These are phyloP conservation scores for Lithospermum erythrorhizon DNA, from an alignment of 257 asterid species.

Conservation along the genomic window DNA sequence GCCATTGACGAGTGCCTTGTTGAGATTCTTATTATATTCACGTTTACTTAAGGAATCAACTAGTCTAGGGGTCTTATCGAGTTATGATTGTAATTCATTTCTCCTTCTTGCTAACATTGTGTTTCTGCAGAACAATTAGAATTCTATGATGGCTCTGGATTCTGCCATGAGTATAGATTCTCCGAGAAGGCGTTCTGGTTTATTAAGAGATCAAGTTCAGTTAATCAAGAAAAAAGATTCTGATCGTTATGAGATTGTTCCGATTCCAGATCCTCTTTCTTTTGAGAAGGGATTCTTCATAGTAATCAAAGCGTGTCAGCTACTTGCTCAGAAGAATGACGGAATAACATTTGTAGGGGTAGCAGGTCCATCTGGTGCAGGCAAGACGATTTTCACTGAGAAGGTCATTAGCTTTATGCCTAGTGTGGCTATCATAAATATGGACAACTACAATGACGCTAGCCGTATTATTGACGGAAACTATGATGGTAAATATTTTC, in stretches of 20 bases:
- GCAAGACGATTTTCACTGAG: constrained; percentile 84
- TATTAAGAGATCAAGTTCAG: constrained; percentile 85
- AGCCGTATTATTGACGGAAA: constrained; percentile 86
- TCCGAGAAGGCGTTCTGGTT: constrained; percentile 72
- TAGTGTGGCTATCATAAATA: constrained; percentile 69
- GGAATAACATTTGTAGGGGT: constrained; percentile 78
- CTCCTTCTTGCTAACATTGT: neutral
- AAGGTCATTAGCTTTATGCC: constrained; percentile 83
- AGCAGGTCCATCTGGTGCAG: constrained; percentile 98
- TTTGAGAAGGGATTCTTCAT: constrained; percentile 92
- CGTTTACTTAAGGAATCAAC: neutral
- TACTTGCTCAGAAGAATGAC: constrained; percentile 83
- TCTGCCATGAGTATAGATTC: constrained; percentile 45
- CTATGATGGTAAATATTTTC: constrained; percentile 56
- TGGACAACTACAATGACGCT: constrained; percentile 91
- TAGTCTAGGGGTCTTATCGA: neutral
- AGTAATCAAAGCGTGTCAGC: constrained; percentile 81
- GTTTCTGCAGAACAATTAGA: constrained; percentile 7
- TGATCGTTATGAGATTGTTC: constrained; percentile 72
- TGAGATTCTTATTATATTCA: neutral
- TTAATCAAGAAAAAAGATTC: constrained; percentile 62
- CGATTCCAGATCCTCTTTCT: constrained; percentile 66
- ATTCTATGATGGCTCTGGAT: constrained; percentile 46
- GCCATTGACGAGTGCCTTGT: too few relatives aligned
- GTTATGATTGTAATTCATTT: constrained; percentile 1